Percentiles rank a stretch among this genome's conserved stretches.
phyloP scores from a whole-genome alignment of 768 basidiomycete species.

The Rhodotorula babjevae region DNA sequence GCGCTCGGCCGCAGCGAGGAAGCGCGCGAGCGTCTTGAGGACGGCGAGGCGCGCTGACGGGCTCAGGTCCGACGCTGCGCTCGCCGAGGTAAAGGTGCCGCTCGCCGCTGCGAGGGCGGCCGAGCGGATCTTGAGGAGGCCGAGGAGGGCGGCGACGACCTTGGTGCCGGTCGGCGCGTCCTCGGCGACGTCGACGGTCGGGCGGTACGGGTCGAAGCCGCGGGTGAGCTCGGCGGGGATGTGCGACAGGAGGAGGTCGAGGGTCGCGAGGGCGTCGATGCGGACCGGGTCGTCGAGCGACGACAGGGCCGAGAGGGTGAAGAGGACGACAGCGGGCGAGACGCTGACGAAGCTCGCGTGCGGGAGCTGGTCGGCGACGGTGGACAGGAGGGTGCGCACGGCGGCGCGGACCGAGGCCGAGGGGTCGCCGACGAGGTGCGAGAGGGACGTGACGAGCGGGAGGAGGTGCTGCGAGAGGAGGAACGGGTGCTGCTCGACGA shows the following conservation, averaged over 20 bases:
- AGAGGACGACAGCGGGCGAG: constrained; percentile 68
- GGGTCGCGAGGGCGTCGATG: constrained; percentile 75
- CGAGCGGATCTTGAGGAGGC: constrained; percentile 56
- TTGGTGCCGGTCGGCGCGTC: neutral
- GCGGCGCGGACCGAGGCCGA: constrained; percentile 44
- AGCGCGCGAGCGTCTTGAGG: constrained; percentile 64
- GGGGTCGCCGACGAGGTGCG: constrained; percentile 74
- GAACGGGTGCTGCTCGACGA: constrained; percentile 61
- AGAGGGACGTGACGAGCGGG: constrained; percentile 42
- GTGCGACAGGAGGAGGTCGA: constrained; percentile 66
- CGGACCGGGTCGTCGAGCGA: constrained; percentile 94
- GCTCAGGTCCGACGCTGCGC: neutral
- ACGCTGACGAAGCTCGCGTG: constrained; percentile 49
- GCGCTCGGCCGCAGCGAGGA: constrained; percentile 52
- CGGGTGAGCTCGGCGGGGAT: constrained; percentile 64
- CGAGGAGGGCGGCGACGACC: constrained; percentile 72
- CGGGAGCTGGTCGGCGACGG: constrained; percentile 6
- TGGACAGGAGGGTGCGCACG: neutral
- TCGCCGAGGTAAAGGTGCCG: constrained; percentile 10
- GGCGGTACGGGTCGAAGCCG: constrained; percentile 54
- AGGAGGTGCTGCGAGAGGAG: constrained; percentile 48
- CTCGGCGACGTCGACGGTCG: neutral
- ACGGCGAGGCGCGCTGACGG: constrained; percentile 72
- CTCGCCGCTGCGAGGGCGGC: neutral
- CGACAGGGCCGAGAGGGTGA: constrained; percentile 82